Conservation (phyloP, 345 rosid species). For the Erodium maritimum region DNA sequence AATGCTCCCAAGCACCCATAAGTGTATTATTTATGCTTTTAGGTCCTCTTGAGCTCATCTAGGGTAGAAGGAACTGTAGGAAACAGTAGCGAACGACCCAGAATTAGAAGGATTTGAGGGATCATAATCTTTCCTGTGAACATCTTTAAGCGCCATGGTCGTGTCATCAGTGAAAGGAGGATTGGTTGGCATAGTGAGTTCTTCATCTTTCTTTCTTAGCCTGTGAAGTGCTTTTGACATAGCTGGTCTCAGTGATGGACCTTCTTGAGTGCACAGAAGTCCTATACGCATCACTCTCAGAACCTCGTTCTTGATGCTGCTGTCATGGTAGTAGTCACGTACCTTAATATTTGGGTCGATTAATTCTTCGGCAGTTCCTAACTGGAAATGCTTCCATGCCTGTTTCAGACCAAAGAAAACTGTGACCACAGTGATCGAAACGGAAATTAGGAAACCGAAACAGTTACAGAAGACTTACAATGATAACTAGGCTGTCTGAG, state of each 20-base stretch:
- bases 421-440: not conserved
- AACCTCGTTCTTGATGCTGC: constrained; percentile 39
- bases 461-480: constrained; percentile 41
- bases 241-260: constrained; percentile 53
- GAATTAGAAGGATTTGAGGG: constrained; percentile 32
- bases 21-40: not conserved
- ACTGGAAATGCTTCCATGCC: constrained; percentile 74
- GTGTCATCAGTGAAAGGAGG: constrained; percentile 83
- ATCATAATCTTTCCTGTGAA: constrained; percentile 19
- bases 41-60: constrained; percentile 32
- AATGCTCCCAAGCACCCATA: too few species aligned
- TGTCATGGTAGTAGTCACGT: constrained; percentile 21
- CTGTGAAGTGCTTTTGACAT: constrained; percentile 67
- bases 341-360: constrained; percentile 55
- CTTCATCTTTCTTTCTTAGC: constrained; percentile 58
- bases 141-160: constrained; percentile 64
- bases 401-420: constrained; percentile 8
- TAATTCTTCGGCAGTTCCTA: constrained; percentile 51
- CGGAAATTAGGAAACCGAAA: not conserved
- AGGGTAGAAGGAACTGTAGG: constrained; percentile 56
- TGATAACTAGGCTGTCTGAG: constrained; percentile 62
- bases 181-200: constrained; percentile 51
- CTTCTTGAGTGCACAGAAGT: constrained; percentile 79
- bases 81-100: constrained; percentile 48
- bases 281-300: constrained; percentile 58